Conservation (phyloP, 495 filamentous ascomycete genomes). For the Parachaetomium inaequale region DNA sequence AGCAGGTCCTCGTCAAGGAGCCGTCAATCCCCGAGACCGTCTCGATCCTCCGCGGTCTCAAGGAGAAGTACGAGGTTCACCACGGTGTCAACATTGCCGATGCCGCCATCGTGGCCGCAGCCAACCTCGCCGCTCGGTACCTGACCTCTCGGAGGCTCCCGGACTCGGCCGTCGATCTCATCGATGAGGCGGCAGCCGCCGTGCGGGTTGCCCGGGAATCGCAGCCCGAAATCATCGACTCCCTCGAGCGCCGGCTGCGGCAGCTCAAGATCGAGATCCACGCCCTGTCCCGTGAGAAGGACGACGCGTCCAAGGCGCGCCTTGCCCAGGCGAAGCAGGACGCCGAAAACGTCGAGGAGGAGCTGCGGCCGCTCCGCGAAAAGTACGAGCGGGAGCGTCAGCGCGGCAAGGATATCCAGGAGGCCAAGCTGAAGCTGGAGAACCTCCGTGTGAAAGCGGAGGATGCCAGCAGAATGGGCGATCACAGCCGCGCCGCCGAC, state of each 20-base stretch:
- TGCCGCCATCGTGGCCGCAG: slow-evolving; percentile 84
- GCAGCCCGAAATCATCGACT: slow-evolving; percentile 91
- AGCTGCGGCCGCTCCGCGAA: slow-evolving; percentile 84
- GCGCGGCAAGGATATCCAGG: slow-evolving; percentile 85
- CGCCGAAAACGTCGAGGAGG: slow-evolving; percentile 86
- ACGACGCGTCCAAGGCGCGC: slow-evolving; percentile 81
- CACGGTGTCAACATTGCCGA: slow-evolving; percentile 96
- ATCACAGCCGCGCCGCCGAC: slow-evolving; percentile 79
- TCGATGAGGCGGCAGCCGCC: slow-evolving; percentile 94
- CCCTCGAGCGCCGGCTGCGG: slow-evolving; percentile 77
- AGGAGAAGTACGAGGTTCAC: slow-evolving; percentile 96
- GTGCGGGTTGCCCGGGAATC: slow-evolving; percentile 93
- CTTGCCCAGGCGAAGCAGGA: slow-evolving; percentile 80
- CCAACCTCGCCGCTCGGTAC: slow-evolving; percentile 85
- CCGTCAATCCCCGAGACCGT: slow-evolving; percentile 84
- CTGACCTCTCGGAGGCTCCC: slow-evolving; percentile 86
- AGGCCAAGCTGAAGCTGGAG: slow-evolving; percentile 94
- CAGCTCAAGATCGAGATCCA: slow-evolving; percentile 97
- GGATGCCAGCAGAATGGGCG: slow-evolving; percentile 81
- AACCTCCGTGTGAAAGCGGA: slow-evolving; percentile 82
- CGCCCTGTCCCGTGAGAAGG: slow-evolving; percentile 87
- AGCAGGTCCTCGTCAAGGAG: slow-evolving; percentile 95
- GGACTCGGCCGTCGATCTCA: slow-evolving; percentile 92
- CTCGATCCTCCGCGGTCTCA: slow-evolving; percentile 93
- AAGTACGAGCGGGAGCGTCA: slow-evolving; percentile 92